Evolutionary conservation across 345 rosid species (phyloP), one percentile per base, ranked within the genome.

Genomic region (Eucalyptus fibrosa): DNA sequence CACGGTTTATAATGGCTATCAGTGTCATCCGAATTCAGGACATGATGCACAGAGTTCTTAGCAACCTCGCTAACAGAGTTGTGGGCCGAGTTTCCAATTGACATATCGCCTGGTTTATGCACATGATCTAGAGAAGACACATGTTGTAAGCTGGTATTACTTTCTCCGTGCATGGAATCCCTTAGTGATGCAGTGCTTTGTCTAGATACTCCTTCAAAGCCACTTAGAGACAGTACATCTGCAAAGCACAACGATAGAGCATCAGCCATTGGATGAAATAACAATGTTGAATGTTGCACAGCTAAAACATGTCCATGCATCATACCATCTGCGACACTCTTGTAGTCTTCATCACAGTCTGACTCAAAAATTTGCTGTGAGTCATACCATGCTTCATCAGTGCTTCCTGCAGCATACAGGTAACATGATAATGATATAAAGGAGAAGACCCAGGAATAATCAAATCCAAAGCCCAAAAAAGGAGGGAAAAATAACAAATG

Each of bases 291-390:
- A 19, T 77, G 83, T 59, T 72, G 49, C 53, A 87, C 24, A 69
- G 28, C 3, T 60, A 83, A 60, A 59, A 55, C 53, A 88, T 88
- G 44, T 50, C 87, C 45, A 88, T 56, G 90, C 30, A 72, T 72
- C 92, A n/a, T 92, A 96, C 99, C 99, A 87, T 97, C 99, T 49
- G 93, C 92, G 44, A 97, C 96, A 90, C 99, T 97, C 87, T 95
- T 92, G 60, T 94, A 97, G 83, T 97, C 99, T 28, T 97, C 99
- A 30, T 98, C 99, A 90, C 95, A 89, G 88, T 97, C 99, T 53
- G 99, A 94, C 90, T 96, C 99, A 92, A 96, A 94, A 55, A 88
- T 90, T 18, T 93, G 93, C 88, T 90, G 92, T 50, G 99, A 92
- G 91, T 98, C 99, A 88, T 92, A 96, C 97, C 98, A 98, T 21